Evolutionary conservation across 2,329 filamentous ascomycete species (phyloP).

Genomic region (Neopestalotiopsis rosae): DNA sequence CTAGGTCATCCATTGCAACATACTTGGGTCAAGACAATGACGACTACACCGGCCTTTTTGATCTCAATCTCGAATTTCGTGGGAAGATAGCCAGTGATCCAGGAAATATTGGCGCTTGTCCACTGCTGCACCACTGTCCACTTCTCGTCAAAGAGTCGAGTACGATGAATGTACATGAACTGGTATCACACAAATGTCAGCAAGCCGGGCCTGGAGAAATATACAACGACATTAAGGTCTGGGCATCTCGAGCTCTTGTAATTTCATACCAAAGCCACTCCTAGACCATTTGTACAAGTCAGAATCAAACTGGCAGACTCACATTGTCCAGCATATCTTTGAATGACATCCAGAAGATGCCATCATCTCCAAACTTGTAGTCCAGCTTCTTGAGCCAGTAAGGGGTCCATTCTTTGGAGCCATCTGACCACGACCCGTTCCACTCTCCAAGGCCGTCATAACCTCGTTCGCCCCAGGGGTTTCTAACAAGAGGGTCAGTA

Average conservation of each 20-base stretch:
- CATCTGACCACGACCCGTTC: conserved; percentile 76
- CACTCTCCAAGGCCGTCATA: conserved; percentile 59
- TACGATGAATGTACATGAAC: conserved; percentile 50
- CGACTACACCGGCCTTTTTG: conserved; percentile 45
- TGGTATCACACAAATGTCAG: too few relatives aligned
- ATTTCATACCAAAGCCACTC: too few relatives aligned
- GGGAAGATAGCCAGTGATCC: conserved; percentile 50
- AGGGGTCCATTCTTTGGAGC: conserved; percentile 75
- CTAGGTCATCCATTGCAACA: background rate
- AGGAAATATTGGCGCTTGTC: conserved; percentile 48
- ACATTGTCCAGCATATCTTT: conserved; percentile 47
- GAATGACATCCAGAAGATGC: conserved; percentile 55
- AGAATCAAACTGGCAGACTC: too few relatives aligned
- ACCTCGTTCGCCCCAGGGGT: conserved; percentile 70
- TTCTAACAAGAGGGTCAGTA: conserved; percentile 46
- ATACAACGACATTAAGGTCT: too few relatives aligned
- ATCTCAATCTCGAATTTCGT: conserved; percentile 50
- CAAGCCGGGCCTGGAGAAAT: too few relatives aligned
- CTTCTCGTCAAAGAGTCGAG: conserved; percentile 49
- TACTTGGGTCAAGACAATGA: conserved; percentile 48
- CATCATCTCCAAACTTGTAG: conserved; percentile 73
- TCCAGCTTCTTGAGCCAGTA: conserved; percentile 72
- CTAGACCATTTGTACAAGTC: too few relatives aligned
- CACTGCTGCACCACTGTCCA: conserved; percentile 53
- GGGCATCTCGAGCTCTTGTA: too few relatives aligned